Percentiles rank a stretch among this genome's conserved stretches.
These are phyloP conservation scores for Xylaria venustula DNA, from an alignment of 495 filamentous ascomycete species.

Conservation along the genomic window DNA sequence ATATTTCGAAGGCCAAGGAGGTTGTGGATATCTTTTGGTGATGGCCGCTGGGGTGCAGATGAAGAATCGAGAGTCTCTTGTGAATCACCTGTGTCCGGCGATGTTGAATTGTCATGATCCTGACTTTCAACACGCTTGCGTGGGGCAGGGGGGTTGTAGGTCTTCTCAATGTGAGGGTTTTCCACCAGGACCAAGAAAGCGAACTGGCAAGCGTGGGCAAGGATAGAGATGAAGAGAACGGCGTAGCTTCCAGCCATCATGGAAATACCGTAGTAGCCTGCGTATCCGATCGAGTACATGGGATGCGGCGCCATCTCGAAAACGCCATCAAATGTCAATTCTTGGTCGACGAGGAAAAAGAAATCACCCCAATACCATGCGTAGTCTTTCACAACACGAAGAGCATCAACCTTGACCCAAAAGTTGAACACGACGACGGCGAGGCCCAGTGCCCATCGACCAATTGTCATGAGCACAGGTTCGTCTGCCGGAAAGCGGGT, in stretches of 20 bases:
- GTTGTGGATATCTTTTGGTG: slow-evolving; percentile 71
- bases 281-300: slow-evolving; percentile 99
- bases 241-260: slow-evolving; percentile 97
- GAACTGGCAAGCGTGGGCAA: slow-evolving; percentile 93
- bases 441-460: slow-evolving; percentile 81
- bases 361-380: slow-evolving; percentile 99
- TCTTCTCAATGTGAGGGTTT: slow-evolving; percentile 98
- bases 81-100: slow-evolving; percentile 4
- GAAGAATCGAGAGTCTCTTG: slow-evolving; percentile 1
- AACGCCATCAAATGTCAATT: slow-evolving; percentile 96
- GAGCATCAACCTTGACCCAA: slow-evolving; percentile 98
- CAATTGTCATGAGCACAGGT: slow-evolving; percentile 60
- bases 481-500: slow-evolving; percentile 71
- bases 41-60: slow-evolving; percentile 20
- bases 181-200: slow-evolving; percentile 86
- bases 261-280: slow-evolving; percentile 98
- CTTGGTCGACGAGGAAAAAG: slow-evolving; percentile 97
- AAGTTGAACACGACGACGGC: slow-evolving; percentile 89
- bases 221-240: slow-evolving; percentile 91
- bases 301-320: slow-evolving; percentile 99
- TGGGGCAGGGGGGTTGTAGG: slow-evolving; percentile 85
- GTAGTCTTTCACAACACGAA: slow-evolving; percentile 98
- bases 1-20: slow-evolving; percentile 77
- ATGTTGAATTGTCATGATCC: slow-evolving; percentile 12
- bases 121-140: slow-evolving; percentile 49